Evolutionary conservation across 805 yeast genomes (phyloP).

Genomic region (Phaffomyces opuntiae): DNA sequence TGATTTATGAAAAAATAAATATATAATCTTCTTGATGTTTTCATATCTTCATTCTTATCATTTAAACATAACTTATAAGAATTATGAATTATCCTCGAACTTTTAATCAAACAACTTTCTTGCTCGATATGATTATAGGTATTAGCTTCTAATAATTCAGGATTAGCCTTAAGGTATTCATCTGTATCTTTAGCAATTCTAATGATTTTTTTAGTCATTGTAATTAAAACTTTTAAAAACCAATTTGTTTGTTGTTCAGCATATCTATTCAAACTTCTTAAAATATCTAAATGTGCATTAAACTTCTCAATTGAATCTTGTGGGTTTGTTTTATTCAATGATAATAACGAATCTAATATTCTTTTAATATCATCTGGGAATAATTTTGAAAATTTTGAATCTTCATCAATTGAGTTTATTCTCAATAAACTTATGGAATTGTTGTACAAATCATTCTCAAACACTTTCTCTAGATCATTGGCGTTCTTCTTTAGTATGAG

Average conservation of each 20-base stretch:
- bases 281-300: conserved; percentile 30
- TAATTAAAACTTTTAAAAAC: conserved; percentile 40
- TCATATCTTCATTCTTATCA: conserved; percentile 55
- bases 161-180: conserved; percentile 14
- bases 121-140: conserved; percentile 20
- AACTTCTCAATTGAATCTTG: conserved; percentile 26
- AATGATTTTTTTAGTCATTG: conserved; percentile 33
- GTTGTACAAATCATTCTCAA: conserved; percentile 1
- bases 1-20: conserved; percentile 66
- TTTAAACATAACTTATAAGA: conserved; percentile 73
- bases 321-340: conserved; percentile 17
- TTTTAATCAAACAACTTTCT: conserved; percentile 37
- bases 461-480: neutral
- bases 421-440: neutral
- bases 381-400: neutral
- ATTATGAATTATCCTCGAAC: conserved; percentile 61
- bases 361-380: conserved; percentile 9
- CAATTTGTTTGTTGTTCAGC: conserved; percentile 48
- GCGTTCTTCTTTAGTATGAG: neutral
- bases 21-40: conserved; percentile 48
- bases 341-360: conserved; percentile 6
- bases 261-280: conserved; percentile 41
- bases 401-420: neutral
- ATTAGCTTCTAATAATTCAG: conserved; percentile 4
- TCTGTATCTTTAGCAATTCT: conserved; percentile 19